phyloP scores from a whole-genome alignment of 768 basidiomycete species.

The Serendipita sp. region DNA sequence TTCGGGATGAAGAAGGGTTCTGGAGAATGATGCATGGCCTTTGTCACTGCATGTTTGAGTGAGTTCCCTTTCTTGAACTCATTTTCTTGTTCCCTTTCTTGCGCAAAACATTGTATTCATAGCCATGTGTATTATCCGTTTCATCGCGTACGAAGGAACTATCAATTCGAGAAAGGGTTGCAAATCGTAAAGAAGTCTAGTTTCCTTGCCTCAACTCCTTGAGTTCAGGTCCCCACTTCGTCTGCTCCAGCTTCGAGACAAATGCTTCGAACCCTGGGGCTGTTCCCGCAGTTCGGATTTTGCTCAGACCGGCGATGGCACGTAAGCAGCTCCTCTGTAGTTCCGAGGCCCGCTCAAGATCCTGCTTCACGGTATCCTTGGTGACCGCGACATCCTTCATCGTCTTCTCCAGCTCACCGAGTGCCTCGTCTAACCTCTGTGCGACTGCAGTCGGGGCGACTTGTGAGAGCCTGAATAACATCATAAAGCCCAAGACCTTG shows the following conservation, averaged over 20 bases:
- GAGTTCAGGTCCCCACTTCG: conserved; percentile 55
- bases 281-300: conserved; percentile 44
- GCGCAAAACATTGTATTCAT: not conserved
- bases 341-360: conserved; percentile 74
- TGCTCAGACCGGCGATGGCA: conserved; percentile 74
- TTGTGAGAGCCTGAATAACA: conserved; percentile 79
- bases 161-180: not conserved
- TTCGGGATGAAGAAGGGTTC: not conserved
- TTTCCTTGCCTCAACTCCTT: conserved; percentile 28
- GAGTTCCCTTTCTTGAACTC: not conserved
- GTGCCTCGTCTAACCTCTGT: conserved; percentile 70
- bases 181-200: not conserved
- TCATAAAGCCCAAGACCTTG: conserved; percentile 92
- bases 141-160: not conserved
- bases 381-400: conserved; percentile 81
- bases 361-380: conserved; percentile 94
- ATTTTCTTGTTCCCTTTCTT: not conserved
- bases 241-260: conserved; percentile 58
- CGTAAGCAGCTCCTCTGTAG: conserved; percentile 81
- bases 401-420: conserved; percentile 68
- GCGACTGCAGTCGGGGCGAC: conserved; percentile 72
- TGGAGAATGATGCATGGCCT: not conserved
- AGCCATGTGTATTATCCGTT: not conserved
- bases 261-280: conserved; percentile 64
- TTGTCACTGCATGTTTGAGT: not conserved